These are phyloP conservation scores for Aspergillus clavatus DNA, from an alignment of 2,329 filamentous ascomycete genomes.

Conservation along the genomic window DNA sequence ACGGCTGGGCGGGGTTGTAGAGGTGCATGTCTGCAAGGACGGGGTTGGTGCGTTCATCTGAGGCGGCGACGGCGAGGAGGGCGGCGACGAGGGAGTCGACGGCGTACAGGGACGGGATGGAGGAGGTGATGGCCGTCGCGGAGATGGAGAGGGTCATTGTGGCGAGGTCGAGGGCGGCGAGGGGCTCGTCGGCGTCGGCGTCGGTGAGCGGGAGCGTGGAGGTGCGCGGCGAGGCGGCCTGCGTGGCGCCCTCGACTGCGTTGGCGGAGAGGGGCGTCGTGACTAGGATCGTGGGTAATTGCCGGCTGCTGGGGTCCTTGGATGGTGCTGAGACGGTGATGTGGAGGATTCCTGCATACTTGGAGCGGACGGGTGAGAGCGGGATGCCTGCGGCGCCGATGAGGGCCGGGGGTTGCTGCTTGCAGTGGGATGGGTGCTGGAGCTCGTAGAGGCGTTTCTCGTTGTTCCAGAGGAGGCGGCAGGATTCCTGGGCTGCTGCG, in stretches of 20 bases:
- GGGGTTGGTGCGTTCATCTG: slow-evolving; percentile 38
- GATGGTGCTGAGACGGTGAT: slow-evolving; percentile 38
- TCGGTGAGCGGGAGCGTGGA: slow-evolving; percentile 40
- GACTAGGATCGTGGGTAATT: slow-evolving; percentile 35
- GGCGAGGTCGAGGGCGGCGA: slow-evolving; percentile 42
- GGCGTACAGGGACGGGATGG: slow-evolving; percentile 44
- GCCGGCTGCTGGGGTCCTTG: slow-evolving; percentile 2
- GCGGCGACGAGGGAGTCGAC: slow-evolving; percentile 46
- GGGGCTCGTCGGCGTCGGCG: slow-evolving; percentile 36
- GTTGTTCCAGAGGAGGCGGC: slow-evolving; percentile 42
- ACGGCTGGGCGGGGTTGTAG: slow-evolving; percentile 17
- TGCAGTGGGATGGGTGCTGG: slow-evolving; percentile 41
- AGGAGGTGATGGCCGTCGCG: slow-evolving; percentile 35
- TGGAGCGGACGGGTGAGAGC: slow-evolving; percentile 27
- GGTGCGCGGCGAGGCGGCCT: slow-evolving; percentile 31
- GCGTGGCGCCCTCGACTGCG: slow-evolving; percentile 28
- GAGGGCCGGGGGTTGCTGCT: slow-evolving; percentile 24
- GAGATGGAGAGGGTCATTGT: slow-evolving; percentile 40
- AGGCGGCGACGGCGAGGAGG: slow-evolving; percentile 42
- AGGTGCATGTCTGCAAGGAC: slow-evolving; percentile 36
- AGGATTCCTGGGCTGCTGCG: slow-evolving; percentile 45
- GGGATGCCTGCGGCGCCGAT: slow-evolving; percentile 34
- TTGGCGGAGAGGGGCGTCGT: slow-evolving; percentile 36
- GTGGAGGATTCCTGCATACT: slow-evolving; percentile 35
- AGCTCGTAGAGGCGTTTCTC: slow-evolving; percentile 41